Evolutionary conservation across 441 rosid species (phyloP), one percentile per base, ranked within the genome.

Genomic region (Raphanus hybrid): DNA sequence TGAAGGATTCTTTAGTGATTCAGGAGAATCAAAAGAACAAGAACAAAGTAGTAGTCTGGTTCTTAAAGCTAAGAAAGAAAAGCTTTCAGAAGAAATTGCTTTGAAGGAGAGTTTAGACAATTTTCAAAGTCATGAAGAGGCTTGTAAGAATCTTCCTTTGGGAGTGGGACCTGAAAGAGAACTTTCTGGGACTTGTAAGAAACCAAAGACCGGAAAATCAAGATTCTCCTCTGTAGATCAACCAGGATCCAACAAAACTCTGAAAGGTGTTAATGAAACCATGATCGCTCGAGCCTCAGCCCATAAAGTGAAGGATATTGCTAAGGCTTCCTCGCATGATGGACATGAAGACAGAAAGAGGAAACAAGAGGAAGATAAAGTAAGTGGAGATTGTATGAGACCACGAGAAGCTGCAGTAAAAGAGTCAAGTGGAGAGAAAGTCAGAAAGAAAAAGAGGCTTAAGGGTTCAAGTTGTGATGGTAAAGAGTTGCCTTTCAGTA

Each of bases 151-250:
- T 59, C 77, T 87, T 73, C 84, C 81, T 35, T 54, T 23, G 26
- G 87, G 85, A 78, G 71, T 83, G 85, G 85, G 83, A 78, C 77
- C 86, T 75, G 90, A 85, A 81, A 90, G 85, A 83, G 90, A 89
- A 74, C 69, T 65, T 67, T 77, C 65, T 64, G 87, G 81, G 81
- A 76, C 78, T 69, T 80, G 83, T 77, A 96, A 93, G 91, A 96
- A 92, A 86, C 69, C 74, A 39, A 92, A 83, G 81, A 75, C 80
- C 63, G 93, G 87, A 80, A 83, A 41, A 73, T 57, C 79, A 70
- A 73, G 71, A 34, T 75, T 84, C 27, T 86, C 84, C 61, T 55
- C 79, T 72, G 57, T 65, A 62, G 85, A 81, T 78, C 81, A 76
- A 60, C 81, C 83, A 69, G 85, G 77, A 48, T 78, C 78, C 74